Conservation (phyloP, 1,284 basidiomycete genomes). For the Cutaneotrichosporon mucoides region DNA sequence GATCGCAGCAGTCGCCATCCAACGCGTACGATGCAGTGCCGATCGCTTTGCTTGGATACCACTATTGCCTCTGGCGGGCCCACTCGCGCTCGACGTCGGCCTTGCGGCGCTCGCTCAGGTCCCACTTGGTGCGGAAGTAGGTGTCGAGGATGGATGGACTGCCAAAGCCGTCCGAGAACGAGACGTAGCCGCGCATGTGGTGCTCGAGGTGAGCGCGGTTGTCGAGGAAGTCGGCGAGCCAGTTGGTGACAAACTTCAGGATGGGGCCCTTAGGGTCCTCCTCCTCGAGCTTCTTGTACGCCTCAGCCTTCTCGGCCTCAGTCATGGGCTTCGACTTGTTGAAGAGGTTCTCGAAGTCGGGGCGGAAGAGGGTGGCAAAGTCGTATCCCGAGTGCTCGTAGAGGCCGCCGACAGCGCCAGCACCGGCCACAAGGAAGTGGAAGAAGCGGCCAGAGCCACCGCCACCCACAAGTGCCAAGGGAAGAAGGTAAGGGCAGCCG, state of each 20-base stretch:
- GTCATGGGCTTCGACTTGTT: background rate
- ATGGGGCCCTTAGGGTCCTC: background rate
- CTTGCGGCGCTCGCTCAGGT: background rate
- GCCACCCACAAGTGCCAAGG: background rate
- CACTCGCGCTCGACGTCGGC: conserved; percentile 3
- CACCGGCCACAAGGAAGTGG: background rate
- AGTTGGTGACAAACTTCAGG: background rate
- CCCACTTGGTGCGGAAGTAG: background rate
- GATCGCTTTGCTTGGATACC: no score
- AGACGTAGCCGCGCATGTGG: background rate
- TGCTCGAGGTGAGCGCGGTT: conserved; percentile 1
- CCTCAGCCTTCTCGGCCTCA: background rate
- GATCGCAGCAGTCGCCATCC: no score
- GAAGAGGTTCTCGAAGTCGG: background rate
- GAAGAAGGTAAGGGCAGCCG: background rate
- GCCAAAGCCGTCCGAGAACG: background rate
- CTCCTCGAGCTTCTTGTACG: background rate
- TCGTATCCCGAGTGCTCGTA: conserved; percentile 1
- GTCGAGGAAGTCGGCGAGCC: background rate
- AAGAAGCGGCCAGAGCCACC: background rate
- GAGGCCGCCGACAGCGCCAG: background rate
- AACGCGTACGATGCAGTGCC: no score
- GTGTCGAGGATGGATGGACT: background rate
- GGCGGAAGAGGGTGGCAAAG: background rate
- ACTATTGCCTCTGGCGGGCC: background rate